Evolutionary conservation across 192 early-diverging fungal species (phyloP), one percentile per base, ranked within the genome.

Genomic region (Dimargaris cristalligena): DNA sequence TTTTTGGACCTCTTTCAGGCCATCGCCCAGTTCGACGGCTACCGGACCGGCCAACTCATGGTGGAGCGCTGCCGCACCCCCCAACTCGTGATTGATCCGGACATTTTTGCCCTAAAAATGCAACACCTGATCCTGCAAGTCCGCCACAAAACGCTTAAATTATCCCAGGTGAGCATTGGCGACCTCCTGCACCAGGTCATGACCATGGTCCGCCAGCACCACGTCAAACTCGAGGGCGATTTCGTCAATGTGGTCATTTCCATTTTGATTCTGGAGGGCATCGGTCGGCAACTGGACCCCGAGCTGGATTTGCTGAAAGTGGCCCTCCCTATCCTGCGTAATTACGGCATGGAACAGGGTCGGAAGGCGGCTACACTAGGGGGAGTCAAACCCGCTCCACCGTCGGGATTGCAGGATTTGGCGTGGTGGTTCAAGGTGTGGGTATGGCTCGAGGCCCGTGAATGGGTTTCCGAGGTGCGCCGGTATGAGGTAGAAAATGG

Each of bases 231-330:
- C 54, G 95, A 94, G 64, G 90, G 92, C 0, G 92, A 94, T 62
- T 98, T 96, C 73, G 84, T 88, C 9, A 96, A 94, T 71, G 83
- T 95, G 20, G 81, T 91, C 10, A 81, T 98, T 35, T 82, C 87
- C 9, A 88, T 94, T 59, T 78, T 96, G 72, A 76, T 98, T 57
- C 66, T 98, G 1, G 95, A 98, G 67, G 95, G 95, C 0, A 89
- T 98, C 67, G 95, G 95, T 4, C 67, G 90, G 26, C 80, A 85
- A 46, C 66, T 98, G 52, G 87, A 98, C 67, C 90, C 91, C 0
- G 80, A 90, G 10, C 75, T 94, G 25, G 95, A 98, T 69, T 74
- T 98, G 29, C 75, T 98, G 64, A 83, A 89, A 49, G 85, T 73
- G 16, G 85, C 87, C 4, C 56, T 88, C 49, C 87, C 87, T 0